A percentile compares a stretch with the other conserved stretches of the same genome.
Evolutionary conservation across 2,329 filamentous ascomycete genomes (phyloP).

Genomic region (Arachnopeziza araneosa): DNA sequence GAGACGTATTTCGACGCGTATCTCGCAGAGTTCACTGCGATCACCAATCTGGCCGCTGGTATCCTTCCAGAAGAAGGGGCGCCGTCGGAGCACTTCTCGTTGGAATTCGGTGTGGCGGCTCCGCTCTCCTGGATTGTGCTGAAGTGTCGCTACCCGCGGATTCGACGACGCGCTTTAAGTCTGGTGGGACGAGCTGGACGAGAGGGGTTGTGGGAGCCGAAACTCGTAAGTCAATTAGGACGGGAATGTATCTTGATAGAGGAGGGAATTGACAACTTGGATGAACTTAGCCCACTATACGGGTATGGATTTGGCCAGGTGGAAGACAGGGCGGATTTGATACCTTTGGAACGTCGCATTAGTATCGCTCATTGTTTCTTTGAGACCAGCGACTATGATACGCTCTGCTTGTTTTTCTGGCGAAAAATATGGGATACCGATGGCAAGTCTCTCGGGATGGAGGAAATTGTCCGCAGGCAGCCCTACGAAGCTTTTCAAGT

Average conservation of each 20-base stretch:
- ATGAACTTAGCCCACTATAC: too few relatives aligned
- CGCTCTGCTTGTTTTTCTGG: neutral
- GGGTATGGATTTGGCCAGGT: too few relatives aligned
- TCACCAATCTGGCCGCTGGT: neutral
- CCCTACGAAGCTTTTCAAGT: neutral
- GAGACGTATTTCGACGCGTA: neutral
- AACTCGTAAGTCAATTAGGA: neutral
- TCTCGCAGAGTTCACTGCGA: neutral
- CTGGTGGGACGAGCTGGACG: slow-evolving; percentile 53
- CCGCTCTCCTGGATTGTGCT: slow-evolving; percentile 58
- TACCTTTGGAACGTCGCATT: neutral
- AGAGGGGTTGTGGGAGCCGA: slow-evolving; percentile 60
- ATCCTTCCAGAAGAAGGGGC: neutral
- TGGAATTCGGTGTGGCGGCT: slow-evolving; percentile 56
- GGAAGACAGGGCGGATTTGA: neutral
- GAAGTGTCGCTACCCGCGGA: slow-evolving; percentile 51
- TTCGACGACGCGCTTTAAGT: slow-evolving; percentile 54
- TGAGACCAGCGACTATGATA: neutral
- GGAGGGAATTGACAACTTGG: neutral
- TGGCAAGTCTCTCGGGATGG: neutral
- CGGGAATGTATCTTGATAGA: neutral
- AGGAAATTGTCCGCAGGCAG: neutral
- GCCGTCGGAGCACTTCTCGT: slow-evolving; percentile 44
- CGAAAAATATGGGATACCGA: neutral
- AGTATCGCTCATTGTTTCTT: neutral